phyloP scores from a whole-genome alignment of 2,329 filamentous ascomycete genomes.

The Aspergillus sp. region DNA sequence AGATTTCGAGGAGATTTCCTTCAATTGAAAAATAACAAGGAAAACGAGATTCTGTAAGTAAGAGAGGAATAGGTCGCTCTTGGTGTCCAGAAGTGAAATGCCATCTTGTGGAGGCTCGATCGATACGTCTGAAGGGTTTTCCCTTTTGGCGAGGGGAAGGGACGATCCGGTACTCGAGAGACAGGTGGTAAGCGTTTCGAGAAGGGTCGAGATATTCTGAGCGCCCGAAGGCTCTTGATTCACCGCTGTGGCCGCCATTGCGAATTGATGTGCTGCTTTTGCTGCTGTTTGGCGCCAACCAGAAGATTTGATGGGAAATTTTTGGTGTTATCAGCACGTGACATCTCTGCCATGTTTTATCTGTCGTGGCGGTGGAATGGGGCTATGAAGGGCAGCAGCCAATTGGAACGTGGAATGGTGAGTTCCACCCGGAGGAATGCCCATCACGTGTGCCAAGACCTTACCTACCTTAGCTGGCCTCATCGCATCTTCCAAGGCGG shows the following conservation, averaged over 20 bases:
- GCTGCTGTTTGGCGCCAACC: not conserved
- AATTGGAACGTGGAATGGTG: no score
- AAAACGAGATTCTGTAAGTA: slow-evolving; percentile 95
- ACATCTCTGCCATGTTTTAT: no score
- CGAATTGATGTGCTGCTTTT: slow-evolving; percentile 1
- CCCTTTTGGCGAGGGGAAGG: slow-evolving; percentile 26
- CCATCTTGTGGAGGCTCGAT: slow-evolving; percentile 75
- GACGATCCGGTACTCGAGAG: slow-evolving; percentile 30
- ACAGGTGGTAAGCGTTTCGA: slow-evolving; percentile 31
- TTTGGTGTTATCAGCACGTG: slow-evolving; percentile 22
- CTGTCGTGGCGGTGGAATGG: no score
- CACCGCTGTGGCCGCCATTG: slow-evolving; percentile 20
- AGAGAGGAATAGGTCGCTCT: slow-evolving; percentile 94
- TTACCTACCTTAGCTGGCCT: slow-evolving; percentile 10
- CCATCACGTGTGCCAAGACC: slow-evolving; percentile 13
- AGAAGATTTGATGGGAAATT: slow-evolving; percentile 13
- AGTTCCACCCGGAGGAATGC: not conserved
- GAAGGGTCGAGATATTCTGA: slow-evolving; percentile 22
- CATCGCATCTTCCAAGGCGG: not conserved
- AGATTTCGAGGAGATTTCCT: slow-evolving; percentile 42
- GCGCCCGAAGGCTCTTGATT: slow-evolving; percentile 14
- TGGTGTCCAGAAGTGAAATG: slow-evolving; percentile 89
- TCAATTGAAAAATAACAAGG: slow-evolving; percentile 74
- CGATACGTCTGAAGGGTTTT: slow-evolving; percentile 55
- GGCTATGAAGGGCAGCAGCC: no score